Conservation (phyloP, 225 moss, liverwort and hornwort genomes). For the Straminergon stramineum region DNA sequence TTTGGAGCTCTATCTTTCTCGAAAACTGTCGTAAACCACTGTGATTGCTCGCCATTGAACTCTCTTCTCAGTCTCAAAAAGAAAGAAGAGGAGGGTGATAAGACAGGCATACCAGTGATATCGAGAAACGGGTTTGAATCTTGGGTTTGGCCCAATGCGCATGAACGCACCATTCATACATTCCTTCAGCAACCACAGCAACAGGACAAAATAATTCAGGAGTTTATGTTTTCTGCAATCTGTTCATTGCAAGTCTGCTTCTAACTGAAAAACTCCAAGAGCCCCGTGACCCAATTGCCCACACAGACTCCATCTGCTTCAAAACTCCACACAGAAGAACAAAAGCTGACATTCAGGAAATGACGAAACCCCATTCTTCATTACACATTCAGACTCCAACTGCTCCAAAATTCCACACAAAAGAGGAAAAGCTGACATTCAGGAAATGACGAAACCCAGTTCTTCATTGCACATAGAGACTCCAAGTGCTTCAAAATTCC, state of each 20-base stretch:
- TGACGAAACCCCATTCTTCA: too few species aligned
- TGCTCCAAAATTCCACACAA: neutral
- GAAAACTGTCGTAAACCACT: neutral
- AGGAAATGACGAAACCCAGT: neutral
- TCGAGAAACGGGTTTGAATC: slow-evolving; percentile 21
- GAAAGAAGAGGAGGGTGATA: neutral
- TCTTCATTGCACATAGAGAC: neutral
- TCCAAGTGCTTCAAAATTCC: neutral
- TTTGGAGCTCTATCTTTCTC: neutral
- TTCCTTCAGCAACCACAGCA: neutral
- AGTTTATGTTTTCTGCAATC: neutral
- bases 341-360: neutral
- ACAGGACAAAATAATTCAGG: neutral
- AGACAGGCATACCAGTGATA: slow-evolving; percentile 23
- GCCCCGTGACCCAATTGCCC: neutral
- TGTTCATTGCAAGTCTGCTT: neutral
- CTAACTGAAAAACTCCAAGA: neutral
- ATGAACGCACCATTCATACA: slow-evolving; percentile 28
- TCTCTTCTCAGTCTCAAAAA: neutral
- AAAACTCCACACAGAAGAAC: neutral
- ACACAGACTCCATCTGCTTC: neutral
- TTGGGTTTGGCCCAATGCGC: slow-evolving; percentile 26
- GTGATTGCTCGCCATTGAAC: neutral
- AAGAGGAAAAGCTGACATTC: neutral
- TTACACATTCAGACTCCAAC: neutral